Percentiles rank a stretch among this genome's conserved stretches.
These are phyloP conservation scores for Globisporangium parvum DNA, from an alignment of 352 stramenopile species.

Conservation along the genomic window DNA sequence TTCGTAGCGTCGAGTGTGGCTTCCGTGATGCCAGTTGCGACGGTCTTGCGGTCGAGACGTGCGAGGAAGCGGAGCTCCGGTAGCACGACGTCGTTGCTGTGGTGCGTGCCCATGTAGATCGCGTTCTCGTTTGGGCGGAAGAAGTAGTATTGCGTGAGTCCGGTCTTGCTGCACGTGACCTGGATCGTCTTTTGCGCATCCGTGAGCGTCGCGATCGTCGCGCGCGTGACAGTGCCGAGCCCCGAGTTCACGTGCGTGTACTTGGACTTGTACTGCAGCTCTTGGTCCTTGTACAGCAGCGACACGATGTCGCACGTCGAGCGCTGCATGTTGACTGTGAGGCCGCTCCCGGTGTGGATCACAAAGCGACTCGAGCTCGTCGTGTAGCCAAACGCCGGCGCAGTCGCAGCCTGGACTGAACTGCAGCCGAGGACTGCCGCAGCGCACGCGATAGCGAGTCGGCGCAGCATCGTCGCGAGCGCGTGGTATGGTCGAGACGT, in stretches of 20 bases:
- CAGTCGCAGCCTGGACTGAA: slow-evolving; percentile 9
- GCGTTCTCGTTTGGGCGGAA: slow-evolving; percentile 46
- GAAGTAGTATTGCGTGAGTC: slow-evolving; percentile 45
- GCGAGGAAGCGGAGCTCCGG: slow-evolving; percentile 42
- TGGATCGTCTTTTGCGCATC: slow-evolving; percentile 38
- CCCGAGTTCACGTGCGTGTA: slow-evolving; percentile 49
- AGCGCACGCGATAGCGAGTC: background rate
- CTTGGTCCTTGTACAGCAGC: slow-evolving; percentile 37
- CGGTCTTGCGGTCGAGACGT: slow-evolving; percentile 28
- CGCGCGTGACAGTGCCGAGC: slow-evolving; percentile 23
- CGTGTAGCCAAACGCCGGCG: slow-evolving; percentile 32
- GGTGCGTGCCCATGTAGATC: slow-evolving; percentile 55
- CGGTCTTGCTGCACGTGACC: slow-evolving; percentile 27
- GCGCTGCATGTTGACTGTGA: slow-evolving; percentile 34
- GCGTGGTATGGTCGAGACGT: too few species aligned
- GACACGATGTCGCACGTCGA: slow-evolving; percentile 43
- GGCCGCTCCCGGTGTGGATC: slow-evolving; percentile 29
- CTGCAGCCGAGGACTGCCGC: slow-evolving; percentile 3
- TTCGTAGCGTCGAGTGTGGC: slow-evolving; percentile 27
- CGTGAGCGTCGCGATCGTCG: slow-evolving; percentile 21
- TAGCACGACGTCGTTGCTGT: slow-evolving; percentile 23
- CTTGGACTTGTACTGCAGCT: slow-evolving; percentile 43
- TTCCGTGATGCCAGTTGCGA: slow-evolving; percentile 29
- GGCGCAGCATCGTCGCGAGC: background rate
- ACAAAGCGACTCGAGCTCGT: slow-evolving; percentile 28